Conservation (phyloP, 179 eudicot genomes). For the Silene coronaria region DNA sequence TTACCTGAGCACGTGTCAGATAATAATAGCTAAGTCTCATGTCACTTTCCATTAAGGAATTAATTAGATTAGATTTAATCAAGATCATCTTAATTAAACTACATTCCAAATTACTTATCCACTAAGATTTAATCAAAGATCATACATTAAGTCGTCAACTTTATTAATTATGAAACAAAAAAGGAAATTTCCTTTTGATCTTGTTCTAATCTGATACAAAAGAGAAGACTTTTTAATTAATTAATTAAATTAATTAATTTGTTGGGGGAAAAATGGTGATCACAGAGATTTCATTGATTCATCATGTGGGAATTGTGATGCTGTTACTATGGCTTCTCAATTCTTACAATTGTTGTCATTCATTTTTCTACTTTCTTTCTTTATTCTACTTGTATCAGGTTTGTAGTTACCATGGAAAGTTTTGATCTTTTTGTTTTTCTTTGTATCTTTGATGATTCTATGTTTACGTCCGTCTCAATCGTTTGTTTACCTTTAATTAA, state of each 20-base stretch:
- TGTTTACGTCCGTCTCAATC: background rate
- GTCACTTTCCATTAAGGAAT: background rate
- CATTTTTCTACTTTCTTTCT: constrained; percentile 49
- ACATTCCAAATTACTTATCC: background rate
- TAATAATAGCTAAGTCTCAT: background rate
- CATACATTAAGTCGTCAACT: background rate
- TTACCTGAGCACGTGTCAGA: background rate
- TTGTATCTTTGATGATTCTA: background rate
- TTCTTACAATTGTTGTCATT: constrained; percentile 43
- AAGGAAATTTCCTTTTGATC: background rate
- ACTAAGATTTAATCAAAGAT: background rate
- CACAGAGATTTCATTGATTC: constrained; percentile 61
- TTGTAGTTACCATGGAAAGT: background rate
- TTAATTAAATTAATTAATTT: background rate
- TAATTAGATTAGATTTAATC: background rate
- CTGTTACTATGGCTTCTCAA: constrained; percentile 58
- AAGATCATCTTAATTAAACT: too few species aligned
- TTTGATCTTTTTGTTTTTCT: background rate
- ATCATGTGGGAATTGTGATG: constrained; percentile 69
- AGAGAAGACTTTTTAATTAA: background rate
- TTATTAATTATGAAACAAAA: too few species aligned
- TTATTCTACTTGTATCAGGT: constrained; percentile 68
- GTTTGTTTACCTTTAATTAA: too few species aligned
- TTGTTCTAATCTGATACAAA: background rate
- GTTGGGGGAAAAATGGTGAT: constrained; percentile 32